These are phyloP conservation scores for Brassica nigra DNA, from an alignment of 345 rosid genomes.

Conservation along the genomic window DNA sequence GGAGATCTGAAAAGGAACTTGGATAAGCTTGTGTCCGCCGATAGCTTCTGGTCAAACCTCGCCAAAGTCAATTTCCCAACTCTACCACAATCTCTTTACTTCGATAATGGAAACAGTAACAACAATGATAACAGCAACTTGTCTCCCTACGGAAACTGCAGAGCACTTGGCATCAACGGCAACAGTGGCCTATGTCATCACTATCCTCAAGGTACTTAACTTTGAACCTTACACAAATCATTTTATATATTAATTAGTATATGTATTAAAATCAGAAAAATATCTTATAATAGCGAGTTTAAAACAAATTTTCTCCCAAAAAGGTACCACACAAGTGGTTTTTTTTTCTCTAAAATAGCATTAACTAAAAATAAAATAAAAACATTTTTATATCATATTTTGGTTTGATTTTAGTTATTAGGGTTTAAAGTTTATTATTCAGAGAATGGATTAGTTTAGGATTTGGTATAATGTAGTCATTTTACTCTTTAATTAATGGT, in stretches of 20 bases:
- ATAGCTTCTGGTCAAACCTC: slow-evolving; percentile 39
- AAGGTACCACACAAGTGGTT: too few species aligned
- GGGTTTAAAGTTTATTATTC: too few species aligned
- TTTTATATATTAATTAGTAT: not conserved
- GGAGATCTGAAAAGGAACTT: slow-evolving; percentile 51
- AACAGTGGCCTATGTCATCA: not conserved
- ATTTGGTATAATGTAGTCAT: too few species aligned
- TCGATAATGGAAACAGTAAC: slow-evolving; percentile 20
- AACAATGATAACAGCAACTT: not conserved
- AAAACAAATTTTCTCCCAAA: too few species aligned
- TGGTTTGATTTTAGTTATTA: too few species aligned
- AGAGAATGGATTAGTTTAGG: too few species aligned
- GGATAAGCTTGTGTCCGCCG: slow-evolving; percentile 49
- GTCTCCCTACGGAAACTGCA: not conserved
- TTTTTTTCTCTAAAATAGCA: too few species aligned
- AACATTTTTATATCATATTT: too few species aligned
- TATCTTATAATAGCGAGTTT: too few species aligned
- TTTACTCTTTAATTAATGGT: too few species aligned
- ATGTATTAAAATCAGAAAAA: too few species aligned
- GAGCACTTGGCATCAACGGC: not conserved
- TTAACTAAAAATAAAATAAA: too few species aligned
- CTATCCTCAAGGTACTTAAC: slow-evolving; percentile 16
- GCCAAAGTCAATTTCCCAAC: slow-evolving; percentile 44
- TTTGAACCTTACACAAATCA: not conserved
- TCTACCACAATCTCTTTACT: slow-evolving; percentile 27